phyloP scores from a whole-genome alignment of 139 green algal species.

The Chlorella sorokiniana region DNA sequence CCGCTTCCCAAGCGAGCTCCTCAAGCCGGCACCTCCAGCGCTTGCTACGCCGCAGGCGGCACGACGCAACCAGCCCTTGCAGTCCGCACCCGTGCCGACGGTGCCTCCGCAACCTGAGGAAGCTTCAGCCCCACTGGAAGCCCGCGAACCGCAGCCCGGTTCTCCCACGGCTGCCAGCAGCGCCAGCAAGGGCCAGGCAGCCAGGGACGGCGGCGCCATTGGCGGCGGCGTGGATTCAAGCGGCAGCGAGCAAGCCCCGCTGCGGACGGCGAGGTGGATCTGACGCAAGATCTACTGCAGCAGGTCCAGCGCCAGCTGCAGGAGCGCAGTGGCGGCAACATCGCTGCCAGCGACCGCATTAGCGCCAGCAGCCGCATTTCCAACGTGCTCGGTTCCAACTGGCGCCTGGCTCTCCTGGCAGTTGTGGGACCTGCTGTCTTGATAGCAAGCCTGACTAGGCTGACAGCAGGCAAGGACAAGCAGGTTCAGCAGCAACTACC shows the following conservation, averaged over 20 bases:
- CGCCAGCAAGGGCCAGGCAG: not conserved
- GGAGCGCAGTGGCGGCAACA: not conserved
- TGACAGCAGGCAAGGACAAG: not conserved
- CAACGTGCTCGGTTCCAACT: not conserved
- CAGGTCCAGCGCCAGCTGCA: constrained; percentile 15
- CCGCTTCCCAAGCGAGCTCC: constrained; percentile 17
- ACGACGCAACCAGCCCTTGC: not conserved
- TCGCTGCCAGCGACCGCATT: not conserved
- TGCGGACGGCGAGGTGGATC: not conserved
- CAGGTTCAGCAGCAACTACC: not conserved
- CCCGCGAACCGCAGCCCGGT: no score
- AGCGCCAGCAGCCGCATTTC: not conserved
- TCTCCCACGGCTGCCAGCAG: not conserved
- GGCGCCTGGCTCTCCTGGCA: not conserved
- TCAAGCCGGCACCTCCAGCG: not conserved
- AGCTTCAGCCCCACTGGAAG: no score
- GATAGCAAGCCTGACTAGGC: not conserved
- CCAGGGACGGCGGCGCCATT: not conserved
- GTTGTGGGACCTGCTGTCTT: not conserved
- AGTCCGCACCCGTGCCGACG: no score
- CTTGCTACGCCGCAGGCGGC: not conserved
- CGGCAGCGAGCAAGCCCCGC: not conserved
- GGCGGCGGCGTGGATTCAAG: not conserved
- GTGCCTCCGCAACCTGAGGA: no score
- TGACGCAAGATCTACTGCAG: constrained; percentile 7